Evolutionary conservation across 129 eudicot species (phyloP), one percentile per base, ranked within the genome.

Genomic region (Flaveria trinervia): DNA sequence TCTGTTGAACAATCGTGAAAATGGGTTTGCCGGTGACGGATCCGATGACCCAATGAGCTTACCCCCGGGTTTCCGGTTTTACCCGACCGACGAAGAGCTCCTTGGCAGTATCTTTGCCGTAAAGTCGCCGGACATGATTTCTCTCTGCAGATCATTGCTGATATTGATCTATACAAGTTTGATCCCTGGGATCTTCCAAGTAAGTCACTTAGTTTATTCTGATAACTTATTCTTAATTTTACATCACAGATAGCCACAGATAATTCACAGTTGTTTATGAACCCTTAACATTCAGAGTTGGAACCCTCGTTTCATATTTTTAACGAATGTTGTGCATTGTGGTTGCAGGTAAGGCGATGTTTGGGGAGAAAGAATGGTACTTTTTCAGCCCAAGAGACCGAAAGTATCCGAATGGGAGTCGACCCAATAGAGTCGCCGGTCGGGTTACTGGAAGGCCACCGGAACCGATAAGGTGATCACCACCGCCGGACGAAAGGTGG

Each of bases 371-470:
- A 67, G 98, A 93, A 84, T 93, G 98, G 97, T 93, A 93, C 49
- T 93, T 93, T 75, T 93, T 93, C 66, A 93, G 91, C 30, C 98
- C 97, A 23, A 84, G 98, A 77, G 98, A 93, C 56, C 75, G 98
- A 26, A 93, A 93, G 73, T 93, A 93, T 70, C 98, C 98, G 4
- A 93, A 93, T 44, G 98, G 98, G 30, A 87, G 97, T 6, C 74
- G 98, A 49, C 98, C 98, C 22, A 93, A 93, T 70, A 83, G 98
- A 65, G 96, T 89, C 0, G 96, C 98, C 46, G 96, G 60, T 85
- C 98, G 55, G 98, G 98, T 43, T 93, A 93, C 52, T 93, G 98
- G 98, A 93, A 93, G 78, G 98, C 98, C 17, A 93, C 98, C 22
- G 98, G 97, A 79, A 93, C 98, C 0, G 98, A 93, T 80, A 93